Evolutionary conservation across 2,329 filamentous ascomycete genomes (phyloP).

Genomic region (Ascochyta pisi): DNA sequence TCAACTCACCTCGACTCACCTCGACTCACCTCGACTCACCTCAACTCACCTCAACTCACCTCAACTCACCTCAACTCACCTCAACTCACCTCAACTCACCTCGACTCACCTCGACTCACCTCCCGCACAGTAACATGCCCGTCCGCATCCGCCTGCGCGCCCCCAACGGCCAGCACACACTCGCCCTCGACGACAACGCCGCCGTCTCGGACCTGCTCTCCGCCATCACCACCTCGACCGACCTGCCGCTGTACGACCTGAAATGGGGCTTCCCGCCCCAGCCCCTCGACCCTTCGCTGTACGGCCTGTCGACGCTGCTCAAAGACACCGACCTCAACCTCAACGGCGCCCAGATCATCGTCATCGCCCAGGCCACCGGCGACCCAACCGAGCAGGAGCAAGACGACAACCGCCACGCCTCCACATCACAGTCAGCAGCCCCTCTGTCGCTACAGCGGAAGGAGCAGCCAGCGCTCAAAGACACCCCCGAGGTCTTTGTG

Average conservation of each 20-base stretch:
- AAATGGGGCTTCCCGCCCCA: conserved; percentile 87
- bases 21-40: conserved; percentile 20
- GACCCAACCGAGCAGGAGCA: conserved; percentile 35
- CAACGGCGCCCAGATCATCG: conserved; percentile 73
- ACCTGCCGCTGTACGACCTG: conserved; percentile 71
- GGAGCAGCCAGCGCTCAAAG: conserved; percentile 55
- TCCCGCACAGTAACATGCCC: conserved; percentile 36
- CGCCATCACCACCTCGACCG: conserved; percentile 69
- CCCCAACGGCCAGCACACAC: conserved; percentile 73
- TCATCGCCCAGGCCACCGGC: conserved; percentile 57
- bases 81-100: conserved; percentile 19
- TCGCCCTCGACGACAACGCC: conserved; percentile 72
- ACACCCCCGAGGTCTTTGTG: conserved; percentile 68
- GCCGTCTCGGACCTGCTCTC: conserved; percentile 68
- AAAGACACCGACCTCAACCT: conserved; percentile 66
- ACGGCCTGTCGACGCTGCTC: conserved; percentile 58
- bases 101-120: conserved; percentile 20
- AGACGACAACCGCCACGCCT: neutral
- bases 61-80: neutral
- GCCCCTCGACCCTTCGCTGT: conserved; percentile 66
- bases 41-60: neutral
- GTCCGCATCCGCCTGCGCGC: conserved; percentile 81
- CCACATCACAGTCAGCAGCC: conserved; percentile 31
- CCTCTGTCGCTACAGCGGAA: conserved; percentile 54
- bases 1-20: conserved; percentile 19